A percentile compares a stretch with the other conserved stretches of the same genome.
phyloP scores from a whole-genome alignment of 2,329 filamentous ascomycete species.

The Fusarium ambrosium region DNA sequence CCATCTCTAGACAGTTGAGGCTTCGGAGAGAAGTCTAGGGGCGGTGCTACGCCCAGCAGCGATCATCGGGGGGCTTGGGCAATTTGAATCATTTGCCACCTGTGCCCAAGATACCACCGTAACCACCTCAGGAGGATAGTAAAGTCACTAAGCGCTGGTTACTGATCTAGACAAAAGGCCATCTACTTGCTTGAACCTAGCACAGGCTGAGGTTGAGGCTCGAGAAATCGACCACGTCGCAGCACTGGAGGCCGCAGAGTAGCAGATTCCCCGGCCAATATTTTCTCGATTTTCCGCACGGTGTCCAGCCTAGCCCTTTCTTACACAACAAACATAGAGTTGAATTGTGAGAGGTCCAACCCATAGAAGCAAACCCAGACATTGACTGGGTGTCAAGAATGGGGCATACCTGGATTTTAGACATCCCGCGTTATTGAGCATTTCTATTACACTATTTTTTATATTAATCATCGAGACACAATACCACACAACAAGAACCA shows the following conservation, averaged over 20 bases:
- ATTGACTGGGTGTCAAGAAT: too few relatives aligned
- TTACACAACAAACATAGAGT: too few relatives aligned
- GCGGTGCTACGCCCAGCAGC: not conserved
- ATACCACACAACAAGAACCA: too few relatives aligned
- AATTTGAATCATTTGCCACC: not conserved
- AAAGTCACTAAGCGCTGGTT: not conserved
- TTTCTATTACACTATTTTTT: too few relatives aligned
- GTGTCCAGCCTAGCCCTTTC: too few relatives aligned
- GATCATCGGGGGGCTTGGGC: not conserved
- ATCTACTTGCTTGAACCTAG: not conserved
- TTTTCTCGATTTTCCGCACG: too few relatives aligned
- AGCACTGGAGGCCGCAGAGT: not conserved
- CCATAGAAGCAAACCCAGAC: too few relatives aligned
- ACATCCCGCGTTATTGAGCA: too few relatives aligned
- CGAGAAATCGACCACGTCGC: not conserved
- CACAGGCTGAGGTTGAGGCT: not conserved
- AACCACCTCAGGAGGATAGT: not conserved
- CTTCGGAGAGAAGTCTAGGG: not conserved
- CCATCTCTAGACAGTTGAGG: not conserved
- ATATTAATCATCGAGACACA: too few relatives aligned
- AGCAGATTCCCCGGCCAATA: not conserved
- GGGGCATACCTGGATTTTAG: too few relatives aligned
- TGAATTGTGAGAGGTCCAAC: too few relatives aligned
- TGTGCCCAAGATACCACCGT: not conserved
- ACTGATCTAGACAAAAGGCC: not conserved